Base-by-base conservation (phyloP, 805 yeast species). In the Lipomyces starkeyi region DNA sequence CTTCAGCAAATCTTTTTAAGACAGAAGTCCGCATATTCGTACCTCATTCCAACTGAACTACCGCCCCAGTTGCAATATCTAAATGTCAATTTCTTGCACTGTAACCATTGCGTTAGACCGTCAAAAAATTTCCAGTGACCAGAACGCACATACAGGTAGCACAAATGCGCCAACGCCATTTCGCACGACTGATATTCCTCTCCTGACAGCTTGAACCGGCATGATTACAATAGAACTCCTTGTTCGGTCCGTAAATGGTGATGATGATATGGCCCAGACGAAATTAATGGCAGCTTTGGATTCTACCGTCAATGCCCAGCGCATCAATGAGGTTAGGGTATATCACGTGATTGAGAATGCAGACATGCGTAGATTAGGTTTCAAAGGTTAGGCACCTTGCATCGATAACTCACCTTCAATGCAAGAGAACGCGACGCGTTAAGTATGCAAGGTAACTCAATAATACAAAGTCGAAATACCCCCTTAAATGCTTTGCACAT, bases 11-110 rank as follows among this genome's bases (percentile, higher is more conserved):
- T 27, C 13, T 56, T 13, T 22, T 56, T 52, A 1, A n/a, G 20
- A 17, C 22, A 34, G 69, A 62, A n/a, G 56, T 17, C 56, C 11
- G 25, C 29, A 61, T 1, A 25, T 54, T 62, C 74, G 32, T 65
- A 73, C 67, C 83, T 83, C 81, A 93, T 85, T 2, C 98, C 98
- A 62, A 83, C 83, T 0, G 98, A 93, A 2, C 97, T 90, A 27
- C 98, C 98, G 56, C 98, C 98, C 89, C 96, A 90, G 83, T 95
- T 93, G 81, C 97, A 93, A 80, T 88, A 95, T 69, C 91, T 89
- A 58, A 95, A 78, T 0, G 89, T 84, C 62, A 95, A 84, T 75
- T 85, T 87, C 74, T 85, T 87, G 81, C 98, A 93, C 68, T 83
- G 29, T 34, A 53, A 4, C n/a, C 3, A 27, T n/a, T 8, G 20